phyloP scores from a whole-genome alignment of 2,329 filamentous ascomycete species.

The Waltergamsia citrina region DNA sequence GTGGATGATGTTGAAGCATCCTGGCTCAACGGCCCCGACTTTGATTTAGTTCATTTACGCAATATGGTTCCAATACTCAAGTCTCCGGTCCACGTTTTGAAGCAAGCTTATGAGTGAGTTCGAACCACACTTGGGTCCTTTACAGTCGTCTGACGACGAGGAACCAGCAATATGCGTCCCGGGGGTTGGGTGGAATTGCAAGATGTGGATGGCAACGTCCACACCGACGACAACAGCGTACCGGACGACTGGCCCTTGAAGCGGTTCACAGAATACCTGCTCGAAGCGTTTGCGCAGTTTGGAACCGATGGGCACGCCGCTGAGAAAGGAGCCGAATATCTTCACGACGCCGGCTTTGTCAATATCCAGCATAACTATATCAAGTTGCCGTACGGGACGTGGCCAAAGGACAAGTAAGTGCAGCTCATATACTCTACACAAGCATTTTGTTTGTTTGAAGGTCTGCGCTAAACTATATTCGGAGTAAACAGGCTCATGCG shows the following conservation, averaged over 20 bases:
- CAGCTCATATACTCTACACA: no score
- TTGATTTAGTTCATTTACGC: slow-evolving; percentile 24
- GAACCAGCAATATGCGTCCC: slow-evolving; percentile 29
- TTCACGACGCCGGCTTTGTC: slow-evolving; percentile 11
- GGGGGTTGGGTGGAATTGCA: slow-evolving; percentile 47
- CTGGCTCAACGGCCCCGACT: slow-evolving; percentile 20
- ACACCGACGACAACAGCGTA: slow-evolving; percentile 14
- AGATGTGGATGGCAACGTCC: slow-evolving; percentile 27
- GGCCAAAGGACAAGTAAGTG: slow-evolving; percentile 32
- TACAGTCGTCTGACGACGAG: not conserved
- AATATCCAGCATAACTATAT: slow-evolving; percentile 8
- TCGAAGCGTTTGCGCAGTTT: slow-evolving; percentile 13
- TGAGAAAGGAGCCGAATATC: not conserved
- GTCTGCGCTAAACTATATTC: not conserved
- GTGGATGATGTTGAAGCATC: slow-evolving; percentile 24
- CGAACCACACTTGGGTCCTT: not conserved
- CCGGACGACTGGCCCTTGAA: slow-evolving; percentile 8
- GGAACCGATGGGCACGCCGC: slow-evolving; percentile 7
- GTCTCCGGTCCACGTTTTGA: slow-evolving; percentile 14
- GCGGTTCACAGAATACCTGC: slow-evolving; percentile 10
- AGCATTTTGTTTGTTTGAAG: no score
- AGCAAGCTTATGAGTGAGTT: slow-evolving; percentile 8
- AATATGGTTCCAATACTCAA: slow-evolving; percentile 18
- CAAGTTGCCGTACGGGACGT: slow-evolving; percentile 37
- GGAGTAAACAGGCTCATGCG: slow-evolving; percentile 20